Evolutionary conservation across 225 moss, liverwort and hornwort genomes (phyloP).

Genomic region (Thuidium tamariscinum): DNA sequence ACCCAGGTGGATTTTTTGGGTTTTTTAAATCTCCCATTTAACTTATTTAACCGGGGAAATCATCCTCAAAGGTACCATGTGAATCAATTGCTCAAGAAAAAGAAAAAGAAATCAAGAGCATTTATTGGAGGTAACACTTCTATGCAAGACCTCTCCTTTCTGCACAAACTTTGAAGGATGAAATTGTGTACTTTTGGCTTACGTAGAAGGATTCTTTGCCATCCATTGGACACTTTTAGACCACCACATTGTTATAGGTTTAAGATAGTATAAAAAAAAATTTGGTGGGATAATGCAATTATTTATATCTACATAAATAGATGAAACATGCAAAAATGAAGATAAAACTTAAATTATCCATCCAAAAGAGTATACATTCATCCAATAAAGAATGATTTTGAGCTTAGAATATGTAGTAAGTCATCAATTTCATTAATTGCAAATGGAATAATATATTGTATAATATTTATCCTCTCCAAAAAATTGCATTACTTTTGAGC

Average conservation of each 20-base stretch:
- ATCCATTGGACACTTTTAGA: rapidly evolving
- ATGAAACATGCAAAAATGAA: not conserved
- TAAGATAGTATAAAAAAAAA: rapidly evolving
- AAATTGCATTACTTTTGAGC: rapidly evolving
- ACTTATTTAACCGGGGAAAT: not conserved
- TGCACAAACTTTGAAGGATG: not conserved
- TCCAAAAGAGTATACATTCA: not conserved
- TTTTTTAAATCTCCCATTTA: not conserved
- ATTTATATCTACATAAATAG: not conserved
- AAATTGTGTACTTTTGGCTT: rapidly evolving
- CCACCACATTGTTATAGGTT: rapidly evolving
- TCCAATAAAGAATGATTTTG: rapidly evolving
- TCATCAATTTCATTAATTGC: rapidly evolving
- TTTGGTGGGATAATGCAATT: too few relatives aligned
- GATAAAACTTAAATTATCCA: not conserved
- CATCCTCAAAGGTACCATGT: too few relatives aligned
- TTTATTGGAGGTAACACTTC: not conserved
- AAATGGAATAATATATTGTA: rapidly evolving
- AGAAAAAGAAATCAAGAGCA: too few relatives aligned
- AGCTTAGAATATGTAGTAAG: not conserved
- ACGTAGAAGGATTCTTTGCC: not conserved
- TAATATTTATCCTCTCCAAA: rapidly evolving
- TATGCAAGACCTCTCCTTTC: not conserved
- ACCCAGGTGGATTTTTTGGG: not conserved
- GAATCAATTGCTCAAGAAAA: too few relatives aligned